Evolutionary conservation across 805 yeast genomes (phyloP).

Genomic region (Ogataea trehalophila): DNA sequence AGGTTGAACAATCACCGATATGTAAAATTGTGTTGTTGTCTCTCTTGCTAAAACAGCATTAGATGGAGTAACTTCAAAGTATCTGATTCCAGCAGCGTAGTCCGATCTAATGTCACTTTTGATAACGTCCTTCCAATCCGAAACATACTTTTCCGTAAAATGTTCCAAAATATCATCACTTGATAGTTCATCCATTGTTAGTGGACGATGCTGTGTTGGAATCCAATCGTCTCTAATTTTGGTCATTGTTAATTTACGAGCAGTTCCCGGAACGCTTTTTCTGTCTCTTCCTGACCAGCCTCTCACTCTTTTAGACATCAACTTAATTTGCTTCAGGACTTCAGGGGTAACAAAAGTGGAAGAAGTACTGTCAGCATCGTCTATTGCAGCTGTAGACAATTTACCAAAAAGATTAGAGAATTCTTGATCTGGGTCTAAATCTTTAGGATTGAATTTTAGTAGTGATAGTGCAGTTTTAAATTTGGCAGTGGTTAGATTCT

Average conservation of each 20-base stretch:
- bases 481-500: constrained; percentile 42
- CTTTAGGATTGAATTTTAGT: constrained; percentile 42
- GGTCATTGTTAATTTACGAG: constrained; percentile 61
- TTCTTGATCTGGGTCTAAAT: constrained; percentile 74
- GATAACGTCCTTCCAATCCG: constrained; percentile 50
- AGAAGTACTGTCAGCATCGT: constrained; percentile 73
- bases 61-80: constrained; percentile 46
- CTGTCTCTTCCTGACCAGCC: constrained; percentile 87
- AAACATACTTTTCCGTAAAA: constrained; percentile 28
- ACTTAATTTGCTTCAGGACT: constrained; percentile 56
- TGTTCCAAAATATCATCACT: constrained; percentile 37
- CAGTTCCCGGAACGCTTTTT: constrained; percentile 67
- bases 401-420: constrained; percentile 67
- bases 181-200: constrained; percentile 53
- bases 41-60: constrained; percentile 18
- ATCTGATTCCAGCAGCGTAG: constrained; percentile 44
- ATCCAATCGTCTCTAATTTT: constrained; percentile 78
- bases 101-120: constrained; percentile 34
- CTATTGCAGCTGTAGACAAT: constrained; percentile 59
- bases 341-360: constrained; percentile 68
- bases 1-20: constrained; percentile 66
- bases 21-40: constrained; percentile 43
- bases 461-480: constrained; percentile 36
- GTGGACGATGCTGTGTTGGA: constrained; percentile 60
- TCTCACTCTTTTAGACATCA: constrained; percentile 51